A percentile compares a stretch with the other conserved stretches of the same genome.
These are phyloP conservation scores for Phyllosticta citrichinensis DNA, from an alignment of 2,329 filamentous ascomycete species.

Conservation along the genomic window DNA sequence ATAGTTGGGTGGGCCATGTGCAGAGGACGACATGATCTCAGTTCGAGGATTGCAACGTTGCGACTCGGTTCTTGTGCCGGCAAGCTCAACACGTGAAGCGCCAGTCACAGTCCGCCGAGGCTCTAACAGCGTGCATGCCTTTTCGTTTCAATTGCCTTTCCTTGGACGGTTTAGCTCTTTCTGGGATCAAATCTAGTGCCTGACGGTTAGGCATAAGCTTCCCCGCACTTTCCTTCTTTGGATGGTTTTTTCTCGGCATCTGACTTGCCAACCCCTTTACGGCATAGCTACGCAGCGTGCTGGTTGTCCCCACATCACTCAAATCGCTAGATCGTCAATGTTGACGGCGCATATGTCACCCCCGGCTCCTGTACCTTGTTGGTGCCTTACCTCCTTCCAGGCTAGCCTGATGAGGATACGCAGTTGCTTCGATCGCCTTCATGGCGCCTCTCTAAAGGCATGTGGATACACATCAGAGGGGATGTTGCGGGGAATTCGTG, in stretches of 20 bases:
- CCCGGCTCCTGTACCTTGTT: neutral
- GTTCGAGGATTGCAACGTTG: neutral
- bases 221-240: slow-evolving; percentile 10
- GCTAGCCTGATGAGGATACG: neutral
- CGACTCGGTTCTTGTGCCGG: neutral
- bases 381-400: slow-evolving; percentile 1
- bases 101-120: slow-evolving; percentile 6
- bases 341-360: neutral
- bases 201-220: slow-evolving; percentile 10
- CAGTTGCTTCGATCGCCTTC: neutral
- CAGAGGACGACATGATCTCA: neutral
- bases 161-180: neutral
- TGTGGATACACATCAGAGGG: neutral
- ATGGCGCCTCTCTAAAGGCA: neutral
- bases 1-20: neutral
- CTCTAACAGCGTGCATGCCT: neutral
- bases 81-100: slow-evolving; percentile 3
- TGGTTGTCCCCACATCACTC: neutral
- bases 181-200: slow-evolving; percentile 6
- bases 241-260: neutral
- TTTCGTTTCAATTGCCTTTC: neutral
- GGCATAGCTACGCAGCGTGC: neutral
- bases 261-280: neutral
- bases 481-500: neutral
- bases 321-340: neutral